A percentile compares a stretch with the other conserved stretches of the same genome.
Conservation (phyloP, 345 rosid species). For the Sisymbrium altissimum region DNA sequence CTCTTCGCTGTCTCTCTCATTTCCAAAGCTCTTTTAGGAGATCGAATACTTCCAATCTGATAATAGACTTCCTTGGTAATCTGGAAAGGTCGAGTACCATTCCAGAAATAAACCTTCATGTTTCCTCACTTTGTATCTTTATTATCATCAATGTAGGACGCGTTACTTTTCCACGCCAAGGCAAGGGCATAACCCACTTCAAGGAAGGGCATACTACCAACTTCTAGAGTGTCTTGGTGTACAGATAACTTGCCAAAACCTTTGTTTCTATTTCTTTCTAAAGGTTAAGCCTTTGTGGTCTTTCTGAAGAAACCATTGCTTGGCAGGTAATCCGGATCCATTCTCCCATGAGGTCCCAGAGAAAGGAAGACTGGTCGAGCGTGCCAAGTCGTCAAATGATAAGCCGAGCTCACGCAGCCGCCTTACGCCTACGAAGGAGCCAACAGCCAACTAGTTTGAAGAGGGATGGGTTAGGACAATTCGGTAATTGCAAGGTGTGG, state of each 20-base stretch:
- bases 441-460: constrained; percentile 33
- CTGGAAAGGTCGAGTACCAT: not conserved
- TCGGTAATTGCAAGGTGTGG: constrained; percentile 94
- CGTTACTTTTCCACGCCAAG: constrained; percentile 87
- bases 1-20: constrained; percentile 4
- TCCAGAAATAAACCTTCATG: not conserved
- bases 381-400: constrained; percentile 82
- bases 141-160: constrained; percentile 49
- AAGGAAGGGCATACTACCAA: constrained; percentile 97
- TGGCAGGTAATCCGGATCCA: constrained; percentile 88
- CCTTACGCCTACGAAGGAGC: constrained; percentile 67
- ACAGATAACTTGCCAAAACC: constrained; percentile 27
- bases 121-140: constrained; percentile 5
- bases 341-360: constrained; percentile 84
- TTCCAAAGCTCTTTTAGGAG: not conserved
- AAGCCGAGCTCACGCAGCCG: constrained; percentile 68
- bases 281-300: not conserved
- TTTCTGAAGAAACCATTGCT: constrained; percentile 4
- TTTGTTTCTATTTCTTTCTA: not conserved
- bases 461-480: constrained; percentile 51
- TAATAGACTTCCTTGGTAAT: constrained; percentile 2
- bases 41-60: not conserved
- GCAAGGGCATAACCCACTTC: constrained; percentile 98
- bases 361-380: constrained; percentile 79
- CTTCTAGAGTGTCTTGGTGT: constrained; percentile 98